phyloP scores from a whole-genome alignment of 805 yeast genomes.

The Candida patagonica region DNA sequence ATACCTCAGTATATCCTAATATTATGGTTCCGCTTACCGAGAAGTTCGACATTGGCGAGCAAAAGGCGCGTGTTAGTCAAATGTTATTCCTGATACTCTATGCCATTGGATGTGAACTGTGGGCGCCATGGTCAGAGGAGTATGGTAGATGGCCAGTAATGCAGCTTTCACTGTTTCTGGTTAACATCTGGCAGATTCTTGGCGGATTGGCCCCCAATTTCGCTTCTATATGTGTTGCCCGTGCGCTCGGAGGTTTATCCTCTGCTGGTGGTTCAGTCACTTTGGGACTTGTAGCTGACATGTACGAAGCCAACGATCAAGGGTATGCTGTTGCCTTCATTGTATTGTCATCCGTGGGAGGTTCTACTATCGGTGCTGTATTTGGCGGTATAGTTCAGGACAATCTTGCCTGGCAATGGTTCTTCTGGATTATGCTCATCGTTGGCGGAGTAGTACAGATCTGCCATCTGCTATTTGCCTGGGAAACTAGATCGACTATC shows the following conservation, averaged over 20 bases:
- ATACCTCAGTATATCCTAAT: too few species aligned
- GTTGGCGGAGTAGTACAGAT: too few species aligned
- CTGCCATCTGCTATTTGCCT: too few species aligned
- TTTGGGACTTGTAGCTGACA: constrained; percentile 44
- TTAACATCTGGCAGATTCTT: constrained; percentile 35
- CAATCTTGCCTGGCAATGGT: constrained; percentile 52
- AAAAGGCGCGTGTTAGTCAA: too few species aligned
- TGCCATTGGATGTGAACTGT: too few species aligned
- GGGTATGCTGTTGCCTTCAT: constrained; percentile 42
- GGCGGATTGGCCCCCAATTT: constrained; percentile 35
- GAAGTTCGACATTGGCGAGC: too few species aligned
- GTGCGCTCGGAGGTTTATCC: constrained; percentile 42
- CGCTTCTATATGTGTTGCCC: constrained; percentile 32
- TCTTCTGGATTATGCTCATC: too few species aligned
- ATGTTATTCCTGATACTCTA: too few species aligned
- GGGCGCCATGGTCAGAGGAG: too few species aligned
- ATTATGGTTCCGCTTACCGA: too few species aligned
- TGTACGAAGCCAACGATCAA: constrained; percentile 33
- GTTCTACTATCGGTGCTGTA: constrained; percentile 44
- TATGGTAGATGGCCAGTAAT: too few species aligned
- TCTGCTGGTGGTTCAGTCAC: constrained; percentile 48
- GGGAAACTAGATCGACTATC: too few species aligned
- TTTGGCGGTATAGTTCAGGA: constrained; percentile 49
- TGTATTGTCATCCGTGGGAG: constrained; percentile 45
- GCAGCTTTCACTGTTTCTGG: constrained; percentile 33